Conservation (phyloP, 257 asterid genomes). For the Paulownia fortunei region DNA sequence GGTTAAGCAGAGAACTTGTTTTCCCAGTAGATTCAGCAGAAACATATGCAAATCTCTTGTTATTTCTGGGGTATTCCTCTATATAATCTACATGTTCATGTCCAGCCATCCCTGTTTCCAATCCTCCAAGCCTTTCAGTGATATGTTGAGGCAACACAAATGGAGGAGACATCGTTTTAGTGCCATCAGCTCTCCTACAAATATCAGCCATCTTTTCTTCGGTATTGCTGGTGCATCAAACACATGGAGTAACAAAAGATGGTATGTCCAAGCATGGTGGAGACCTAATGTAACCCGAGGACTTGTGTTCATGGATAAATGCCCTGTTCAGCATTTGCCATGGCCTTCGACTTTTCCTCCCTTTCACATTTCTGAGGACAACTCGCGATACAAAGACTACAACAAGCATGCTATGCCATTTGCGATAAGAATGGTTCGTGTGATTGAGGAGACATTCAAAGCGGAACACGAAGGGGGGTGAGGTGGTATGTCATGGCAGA, state of each 20-base stretch:
- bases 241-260: constrained; percentile 34
- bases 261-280: constrained; percentile 49
- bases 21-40: not conserved
- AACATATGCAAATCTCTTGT: constrained; percentile 25
- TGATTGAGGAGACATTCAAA: constrained; percentile 41
- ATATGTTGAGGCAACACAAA: constrained; percentile 4
- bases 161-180: not conserved
- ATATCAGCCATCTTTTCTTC: constrained; percentile 40
- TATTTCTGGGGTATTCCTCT: constrained; percentile 24
- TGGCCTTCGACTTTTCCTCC: constrained; percentile 46
- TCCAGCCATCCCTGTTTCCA: constrained; percentile 30
- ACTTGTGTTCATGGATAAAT: constrained; percentile 37
- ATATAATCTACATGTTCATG: constrained; percentile 20
- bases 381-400: constrained; percentile 29
- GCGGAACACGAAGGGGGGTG: constrained; percentile 9
- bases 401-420: constrained; percentile 33
- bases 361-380: constrained; percentile 40
- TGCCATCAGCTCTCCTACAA: constrained; percentile 24
- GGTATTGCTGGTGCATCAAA: constrained; percentile 40
- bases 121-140: not conserved
- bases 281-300: constrained; percentile 43
- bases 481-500: constrained; percentile 60
- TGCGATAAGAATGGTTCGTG: constrained; percentile 37
- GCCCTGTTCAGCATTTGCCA: constrained; percentile 36
- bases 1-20: constrained; percentile 12